phyloP scores from a whole-genome alignment of 2,329 filamentous ascomycete genomes.

The Mariannaea sp. region DNA sequence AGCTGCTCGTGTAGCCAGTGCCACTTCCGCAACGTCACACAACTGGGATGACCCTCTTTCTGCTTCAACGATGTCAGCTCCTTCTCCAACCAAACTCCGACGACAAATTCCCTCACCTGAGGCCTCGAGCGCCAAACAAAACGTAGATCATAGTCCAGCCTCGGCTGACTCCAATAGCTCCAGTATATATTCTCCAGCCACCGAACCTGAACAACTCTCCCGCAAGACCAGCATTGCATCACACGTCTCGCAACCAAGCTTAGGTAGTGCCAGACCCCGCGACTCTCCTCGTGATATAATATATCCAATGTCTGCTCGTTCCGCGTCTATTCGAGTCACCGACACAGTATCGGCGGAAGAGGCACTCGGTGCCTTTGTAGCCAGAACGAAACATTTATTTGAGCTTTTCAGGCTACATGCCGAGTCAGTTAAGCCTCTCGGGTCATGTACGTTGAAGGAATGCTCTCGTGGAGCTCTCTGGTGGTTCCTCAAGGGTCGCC shows the following conservation, averaged over 20 bases:
- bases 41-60: slow-evolving; percentile 42
- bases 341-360: slow-evolving; percentile 62
- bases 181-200: slow-evolving; percentile 33
- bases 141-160: slow-evolving; percentile 49
- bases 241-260: slow-evolving; percentile 31
- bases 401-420: slow-evolving; percentile 79
- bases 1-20: slow-evolving; percentile 46
- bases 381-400: slow-evolving; percentile 73
- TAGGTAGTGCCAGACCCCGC: slow-evolving; percentile 33
- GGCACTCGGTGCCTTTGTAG: slow-evolving; percentile 71
- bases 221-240: slow-evolving; percentile 29
- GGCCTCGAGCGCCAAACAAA: slow-evolving; percentile 29
- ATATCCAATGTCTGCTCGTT: slow-evolving; percentile 38
- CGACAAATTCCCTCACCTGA: slow-evolving; percentile 39
- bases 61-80: slow-evolving; percentile 27
- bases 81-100: slow-evolving; percentile 35
- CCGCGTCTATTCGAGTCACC: slow-evolving; percentile 47
- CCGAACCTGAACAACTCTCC: slow-evolving; percentile 30
- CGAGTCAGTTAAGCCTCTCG: slow-evolving; percentile 70
- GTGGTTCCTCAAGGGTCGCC: slow-evolving; percentile 88
- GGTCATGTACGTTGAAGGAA: slow-evolving; percentile 65
- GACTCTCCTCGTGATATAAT: too few relatives aligned
- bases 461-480: slow-evolving; percentile 77
- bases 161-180: slow-evolving; percentile 44
- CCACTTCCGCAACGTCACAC: slow-evolving; percentile 40